Percentiles rank a stretch among this genome's conserved stretches.
phyloP scores from a whole-genome alignment of 1,284 basidiomycete species.

The Trametes polyzona region DNA sequence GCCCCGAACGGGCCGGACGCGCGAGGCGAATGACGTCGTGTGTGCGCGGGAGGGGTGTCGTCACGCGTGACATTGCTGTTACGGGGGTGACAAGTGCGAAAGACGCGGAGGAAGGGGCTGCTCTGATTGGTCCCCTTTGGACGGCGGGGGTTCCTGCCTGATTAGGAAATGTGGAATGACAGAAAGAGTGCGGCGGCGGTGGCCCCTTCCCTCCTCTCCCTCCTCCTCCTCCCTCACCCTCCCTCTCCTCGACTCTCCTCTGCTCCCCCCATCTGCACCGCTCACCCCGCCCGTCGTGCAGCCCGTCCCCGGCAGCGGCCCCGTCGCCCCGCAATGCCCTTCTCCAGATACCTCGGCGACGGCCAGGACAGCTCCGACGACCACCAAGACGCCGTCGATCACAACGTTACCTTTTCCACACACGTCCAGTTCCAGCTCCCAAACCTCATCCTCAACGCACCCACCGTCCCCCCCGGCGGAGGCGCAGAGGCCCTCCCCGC shows the following conservation, averaged over 20 bases:
- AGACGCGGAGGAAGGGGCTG: conserved; percentile 4
- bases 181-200: not conserved
- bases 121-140: conserved; percentile 1
- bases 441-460: conserved; percentile 60
- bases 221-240: not conserved
- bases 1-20: not conserved
- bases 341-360: conserved; percentile 25
- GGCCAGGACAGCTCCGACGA: conserved; percentile 13
- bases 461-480: conserved; percentile 67
- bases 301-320: not conserved
- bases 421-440: conserved; percentile 65
- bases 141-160: not conserved
- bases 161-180: conserved; percentile 18
- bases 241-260: conserved; percentile 1
- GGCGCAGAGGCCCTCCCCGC: conserved; percentile 69
- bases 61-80: not conserved
- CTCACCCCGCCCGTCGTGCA: not conserved
- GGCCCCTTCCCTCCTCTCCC: not conserved
- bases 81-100: conserved; percentile 13
- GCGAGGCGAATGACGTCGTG: not conserved
- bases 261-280: not conserved
- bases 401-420: conserved; percentile 32
- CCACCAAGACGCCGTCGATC: conserved; percentile 28
- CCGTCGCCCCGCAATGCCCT: conserved; percentile 18
- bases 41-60: not conserved